Evolutionary conservation across 2,329 filamentous ascomycete genomes (phyloP).

Genomic region (Aspergillus caelatus): DNA sequence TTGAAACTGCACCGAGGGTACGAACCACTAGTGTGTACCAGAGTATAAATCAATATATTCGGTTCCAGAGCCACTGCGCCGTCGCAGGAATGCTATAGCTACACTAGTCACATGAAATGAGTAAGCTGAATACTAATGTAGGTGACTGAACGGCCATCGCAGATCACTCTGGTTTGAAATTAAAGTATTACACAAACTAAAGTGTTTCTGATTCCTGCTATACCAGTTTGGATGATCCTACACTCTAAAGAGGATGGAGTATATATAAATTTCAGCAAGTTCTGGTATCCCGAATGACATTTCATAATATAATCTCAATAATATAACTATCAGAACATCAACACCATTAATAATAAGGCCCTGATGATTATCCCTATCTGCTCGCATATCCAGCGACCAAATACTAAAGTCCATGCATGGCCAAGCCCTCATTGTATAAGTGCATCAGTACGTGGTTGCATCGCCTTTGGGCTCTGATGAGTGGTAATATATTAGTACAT

Average conservation of each 20-base stretch:
- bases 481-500: too few species aligned
- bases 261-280: too few species aligned
- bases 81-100: background rate
- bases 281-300: background rate
- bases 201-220: too few species aligned
- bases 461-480: background rate
- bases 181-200: background rate
- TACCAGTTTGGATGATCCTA: too few species aligned
- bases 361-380: background rate
- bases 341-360: background rate
- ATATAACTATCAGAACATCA: background rate
- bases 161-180: background rate
- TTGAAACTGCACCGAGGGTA: background rate
- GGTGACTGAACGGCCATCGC: background rate
- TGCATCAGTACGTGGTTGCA: background rate
- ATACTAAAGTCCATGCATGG: background rate
- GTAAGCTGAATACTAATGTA: background rate
- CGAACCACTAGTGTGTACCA: background rate
- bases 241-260: too few species aligned
- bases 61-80: background rate
- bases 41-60: background rate
- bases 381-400: background rate
- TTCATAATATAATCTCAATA: background rate
- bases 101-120: background rate
- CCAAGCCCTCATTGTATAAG: background rate